Conservation (phyloP, 139 green algal species). For the Chlorella ohadii region DNA sequence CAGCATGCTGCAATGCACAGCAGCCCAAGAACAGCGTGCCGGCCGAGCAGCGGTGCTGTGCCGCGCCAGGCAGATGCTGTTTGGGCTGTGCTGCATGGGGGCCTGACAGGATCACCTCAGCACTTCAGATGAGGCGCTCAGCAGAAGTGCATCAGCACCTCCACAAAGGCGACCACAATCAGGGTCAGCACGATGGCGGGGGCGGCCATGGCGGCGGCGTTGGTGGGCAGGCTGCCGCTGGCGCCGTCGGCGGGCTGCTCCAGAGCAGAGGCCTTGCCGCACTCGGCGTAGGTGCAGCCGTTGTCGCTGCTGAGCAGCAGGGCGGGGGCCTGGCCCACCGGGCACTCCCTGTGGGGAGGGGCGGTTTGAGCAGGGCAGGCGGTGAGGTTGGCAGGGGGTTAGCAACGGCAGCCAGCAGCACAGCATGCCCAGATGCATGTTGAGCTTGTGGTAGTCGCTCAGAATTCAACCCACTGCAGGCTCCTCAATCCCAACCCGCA, state of each 20-base stretch:
- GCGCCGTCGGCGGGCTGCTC: neutral
- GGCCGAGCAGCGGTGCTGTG: no score
- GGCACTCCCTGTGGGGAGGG: neutral
- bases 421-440: no score
- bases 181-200: slow-evolving; percentile 39
- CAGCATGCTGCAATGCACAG: neutral
- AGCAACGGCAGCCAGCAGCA: neutral
- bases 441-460: neutral
- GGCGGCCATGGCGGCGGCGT: slow-evolving; percentile 41
- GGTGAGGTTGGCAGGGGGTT: neutral
- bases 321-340: neutral
- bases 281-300: slow-evolving; percentile 11
- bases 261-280: neutral
- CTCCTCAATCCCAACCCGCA: neutral
- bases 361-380: neutral
- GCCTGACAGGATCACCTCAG: no score
- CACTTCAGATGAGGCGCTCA: neutral
- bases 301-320: slow-evolving; percentile 40
- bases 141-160: slow-evolving; percentile 49
- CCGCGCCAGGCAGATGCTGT: no score
- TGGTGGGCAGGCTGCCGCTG: neutral
- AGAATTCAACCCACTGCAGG: no score
- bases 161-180: slow-evolving; percentile 39
- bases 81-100: no score
- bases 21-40: no score